Base-by-base conservation (phyloP, 495 filamentous ascomycete genomes). In the Penicillium verhagenii region DNA sequence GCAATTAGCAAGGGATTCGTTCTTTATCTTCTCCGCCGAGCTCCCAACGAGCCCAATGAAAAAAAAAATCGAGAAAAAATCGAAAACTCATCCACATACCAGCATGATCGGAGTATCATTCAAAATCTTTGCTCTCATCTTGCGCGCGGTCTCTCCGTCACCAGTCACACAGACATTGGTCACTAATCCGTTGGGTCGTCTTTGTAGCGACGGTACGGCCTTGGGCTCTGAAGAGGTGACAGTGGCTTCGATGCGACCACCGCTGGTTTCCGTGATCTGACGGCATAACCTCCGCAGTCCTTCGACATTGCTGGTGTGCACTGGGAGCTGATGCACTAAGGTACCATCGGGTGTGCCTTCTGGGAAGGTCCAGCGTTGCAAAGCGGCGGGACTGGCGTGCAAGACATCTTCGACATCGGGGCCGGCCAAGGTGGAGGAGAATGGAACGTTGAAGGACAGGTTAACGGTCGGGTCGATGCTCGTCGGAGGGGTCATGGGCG, bases 361-460 rank as follows among this genome's bases (percentile, higher is more conserved):
- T 53, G 95, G 87, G 69, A 95, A 92, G 20, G 90, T 91, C 94
- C 94, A 98, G 60, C 88, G 86, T 53, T 88, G 83, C 10, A 93
- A 81, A 37, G 92, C 92, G 50, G 86, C 86, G 52, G 83, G 80
- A 54, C 85, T 95, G 56, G 92, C 91, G 73, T 96, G 89, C 47
- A 97, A 77, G 58, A 97, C 89, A 70, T 97, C 92, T 64, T 95
- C 89, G 61, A 84, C 82, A 59, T 96, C 90, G 59, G 94, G 94
- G 24, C 95, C 94, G 56, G 88, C 85, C 53, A 96, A 82, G 59
- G 91, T 88, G 44, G 91, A 95, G 52, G 90, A 84, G 75, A 98
- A 96, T 28, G 94, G 94, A 8, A 97, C 87, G 66, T 96, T 96
- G 83, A 97, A 97, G 61, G 90, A 89, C 47, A 89, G 80, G 59